Evolutionary conservation across 768 basidiomycete genomes (phyloP), one percentile per base, ranked within the genome.

Genomic region (Ramaria rubella): DNA sequence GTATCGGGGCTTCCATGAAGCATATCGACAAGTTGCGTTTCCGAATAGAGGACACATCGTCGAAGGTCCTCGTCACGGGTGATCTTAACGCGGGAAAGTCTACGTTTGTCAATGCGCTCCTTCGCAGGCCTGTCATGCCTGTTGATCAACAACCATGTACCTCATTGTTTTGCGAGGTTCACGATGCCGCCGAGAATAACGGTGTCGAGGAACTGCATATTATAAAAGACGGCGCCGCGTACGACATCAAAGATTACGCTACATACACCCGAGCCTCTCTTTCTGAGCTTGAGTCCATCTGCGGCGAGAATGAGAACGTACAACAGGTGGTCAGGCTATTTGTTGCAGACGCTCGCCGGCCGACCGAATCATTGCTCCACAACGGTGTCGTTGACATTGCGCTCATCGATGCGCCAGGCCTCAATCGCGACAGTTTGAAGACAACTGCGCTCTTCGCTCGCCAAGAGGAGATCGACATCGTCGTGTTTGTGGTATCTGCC

Each of bases 61-160:
- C 93, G 65, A 92, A 96, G 69, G 93, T 99, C 49, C 83, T 99
- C 61, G 93, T 99, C 58, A 98, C 96, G 23, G 96, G 96, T 59
- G 96, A 99, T 68, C 79, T 99, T 58, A 99, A 99, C 69, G 89
- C 96, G 33, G 96, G 96, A 64, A 99, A 99, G 72, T 96, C 94
- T 19, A 98, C 96, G 0, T 90, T 99, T 67, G 92, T 99, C 68
- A 99, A 99, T 66, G 91, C 95, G 4, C 76, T 99, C 31, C 82
- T 99, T 4, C 79, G 93, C 45, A 80, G 93, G 5, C 83, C 90
- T 65, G 84, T 96, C 43, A 91, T 99, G 87, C 94, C 96, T 7
- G 86, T 94, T 58, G 96, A 99, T 70, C 94, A 99, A 68, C 96
- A 98, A 68, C 96, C 96, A 3, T 91, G 94, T 70, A 99, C 96